Percentiles rank a stretch among this genome's conserved stretches.
Evolutionary conservation across 768 basidiomycete genomes (phyloP).

Genomic region (Lactifluus piperatus): DNA sequence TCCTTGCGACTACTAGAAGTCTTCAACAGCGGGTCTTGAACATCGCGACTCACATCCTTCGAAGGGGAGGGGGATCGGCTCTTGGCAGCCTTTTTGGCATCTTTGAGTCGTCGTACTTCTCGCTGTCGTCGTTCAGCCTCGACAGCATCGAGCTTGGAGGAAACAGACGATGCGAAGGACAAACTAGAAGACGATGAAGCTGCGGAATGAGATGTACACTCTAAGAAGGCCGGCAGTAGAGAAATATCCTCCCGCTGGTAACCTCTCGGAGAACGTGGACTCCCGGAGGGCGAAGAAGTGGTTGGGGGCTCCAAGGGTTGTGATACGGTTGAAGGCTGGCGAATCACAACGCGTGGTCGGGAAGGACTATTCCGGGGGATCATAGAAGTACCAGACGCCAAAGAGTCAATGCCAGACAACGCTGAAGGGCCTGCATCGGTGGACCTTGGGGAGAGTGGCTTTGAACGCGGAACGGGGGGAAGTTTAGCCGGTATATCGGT

Average conservation of each 20-base stretch:
- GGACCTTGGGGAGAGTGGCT: slow-evolving; percentile 15
- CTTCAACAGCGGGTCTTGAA: not conserved
- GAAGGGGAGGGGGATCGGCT: slow-evolving; percentile 9
- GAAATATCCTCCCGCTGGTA: not conserved
- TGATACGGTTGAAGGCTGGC: slow-evolving; percentile 16
- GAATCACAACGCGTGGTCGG: slow-evolving; percentile 13
- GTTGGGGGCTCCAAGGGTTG: slow-evolving; percentile 8
- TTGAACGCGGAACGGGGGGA: not conserved
- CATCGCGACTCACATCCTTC: not conserved
- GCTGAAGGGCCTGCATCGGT: slow-evolving; percentile 9
- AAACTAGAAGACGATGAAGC: slow-evolving; percentile 16
- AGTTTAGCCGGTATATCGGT: not conserved
- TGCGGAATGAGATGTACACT: slow-evolving; percentile 1
- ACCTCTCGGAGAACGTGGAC: slow-evolving; percentile 14
- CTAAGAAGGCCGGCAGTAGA: slow-evolving; percentile 13
- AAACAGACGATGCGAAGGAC: slow-evolving; percentile 19
- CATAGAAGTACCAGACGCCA: not conserved
- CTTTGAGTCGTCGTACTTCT: slow-evolving; percentile 8
- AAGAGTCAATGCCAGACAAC: not conserved
- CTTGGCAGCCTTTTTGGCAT: slow-evolving; percentile 4
- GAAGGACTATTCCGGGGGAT: slow-evolving; percentile 1
- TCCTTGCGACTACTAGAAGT: slow-evolving; percentile 5
- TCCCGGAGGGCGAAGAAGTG: slow-evolving; percentile 3
- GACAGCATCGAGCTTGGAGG: slow-evolving; percentile 2
- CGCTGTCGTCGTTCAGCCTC: not conserved